Percentiles rank a stretch among this genome's conserved stretches.
These are phyloP conservation scores for Cladorrhinum samala DNA, from an alignment of 495 filamentous ascomycete genomes.

Conservation along the genomic window DNA sequence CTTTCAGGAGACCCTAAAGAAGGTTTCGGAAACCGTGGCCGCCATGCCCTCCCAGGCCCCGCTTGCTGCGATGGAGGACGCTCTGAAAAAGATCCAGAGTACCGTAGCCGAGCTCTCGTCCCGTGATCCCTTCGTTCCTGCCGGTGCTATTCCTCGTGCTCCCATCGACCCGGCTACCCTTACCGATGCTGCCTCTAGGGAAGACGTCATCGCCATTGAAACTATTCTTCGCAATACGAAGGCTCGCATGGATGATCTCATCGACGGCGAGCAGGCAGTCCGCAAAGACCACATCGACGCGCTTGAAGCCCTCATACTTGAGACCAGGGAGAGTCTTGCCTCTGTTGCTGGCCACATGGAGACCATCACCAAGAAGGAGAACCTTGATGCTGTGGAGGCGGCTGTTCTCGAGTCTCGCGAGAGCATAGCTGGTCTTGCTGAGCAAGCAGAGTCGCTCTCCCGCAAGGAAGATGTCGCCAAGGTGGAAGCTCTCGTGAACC, in stretches of 20 bases:
- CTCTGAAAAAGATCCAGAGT: conserved; percentile 31
- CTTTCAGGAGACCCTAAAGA: conserved; percentile 34
- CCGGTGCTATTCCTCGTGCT: not conserved
- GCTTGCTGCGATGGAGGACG: conserved; percentile 19
- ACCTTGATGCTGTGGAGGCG: conserved; percentile 63
- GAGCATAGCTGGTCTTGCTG: conserved; percentile 51
- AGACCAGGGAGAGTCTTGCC: conserved; percentile 63
- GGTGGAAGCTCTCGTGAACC: conserved; percentile 69
- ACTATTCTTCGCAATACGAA: conserved; percentile 81
- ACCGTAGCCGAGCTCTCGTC: conserved; percentile 26
- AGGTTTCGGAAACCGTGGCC: conserved; percentile 56
- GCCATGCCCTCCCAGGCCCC: conserved; percentile 43
- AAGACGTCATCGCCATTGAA: conserved; percentile 84
- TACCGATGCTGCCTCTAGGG: conserved; percentile 48
- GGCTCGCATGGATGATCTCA: conserved; percentile 69
- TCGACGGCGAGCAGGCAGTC: conserved; percentile 55
- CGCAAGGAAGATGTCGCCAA: conserved; percentile 70
- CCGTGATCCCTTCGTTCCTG: conserved; percentile 19
- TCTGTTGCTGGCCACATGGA: conserved; percentile 53
- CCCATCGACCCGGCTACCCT: conserved; percentile 18
- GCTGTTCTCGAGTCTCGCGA: conserved; percentile 65
- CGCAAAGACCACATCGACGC: conserved; percentile 69
- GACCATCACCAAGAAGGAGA: conserved; percentile 59
- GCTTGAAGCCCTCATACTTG: conserved; percentile 61
- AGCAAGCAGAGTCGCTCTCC: conserved; percentile 55